phyloP scores from a whole-genome alignment of 1,139 yeast species.

The Candida anutae region DNA sequence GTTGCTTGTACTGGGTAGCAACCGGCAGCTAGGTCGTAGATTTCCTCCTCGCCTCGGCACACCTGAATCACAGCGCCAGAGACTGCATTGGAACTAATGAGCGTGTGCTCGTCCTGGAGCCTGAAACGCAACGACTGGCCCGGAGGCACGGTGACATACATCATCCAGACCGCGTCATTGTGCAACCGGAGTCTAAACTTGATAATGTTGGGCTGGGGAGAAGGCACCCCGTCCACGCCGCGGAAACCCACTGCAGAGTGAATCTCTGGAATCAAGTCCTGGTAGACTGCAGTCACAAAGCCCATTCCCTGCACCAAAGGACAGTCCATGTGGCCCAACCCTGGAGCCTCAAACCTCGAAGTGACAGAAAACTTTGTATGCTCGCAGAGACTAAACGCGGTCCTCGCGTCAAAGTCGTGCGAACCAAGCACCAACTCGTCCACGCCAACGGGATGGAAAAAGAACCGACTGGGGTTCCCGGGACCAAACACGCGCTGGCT shows the following conservation, averaged over 20 bases:
- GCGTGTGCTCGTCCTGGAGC: slow-evolving; percentile 30
- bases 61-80: slow-evolving; percentile 56
- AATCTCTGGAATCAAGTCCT: slow-evolving; percentile 52
- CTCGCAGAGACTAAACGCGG: slow-evolving; percentile 33
- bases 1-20: slow-evolving; percentile 27
- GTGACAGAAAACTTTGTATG: slow-evolving; percentile 25
- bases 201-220: slow-evolving; percentile 20
- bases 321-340: slow-evolving; percentile 25
- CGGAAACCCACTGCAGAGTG: slow-evolving; percentile 30
- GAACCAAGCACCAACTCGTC: slow-evolving; percentile 54
- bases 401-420: slow-evolving; percentile 29
- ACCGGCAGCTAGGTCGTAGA: slow-evolving; percentile 38
- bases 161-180: slow-evolving; percentile 47
- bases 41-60: slow-evolving; percentile 22
- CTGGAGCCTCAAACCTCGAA: slow-evolving; percentile 2
- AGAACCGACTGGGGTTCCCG: slow-evolving; percentile 16
- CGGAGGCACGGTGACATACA: slow-evolving; percentile 48
- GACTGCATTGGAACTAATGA: slow-evolving; percentile 22
- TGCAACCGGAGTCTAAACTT: slow-evolving; percentile 53
- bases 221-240: neutral
- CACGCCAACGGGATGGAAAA: slow-evolving; percentile 27
- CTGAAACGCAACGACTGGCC: slow-evolving; percentile 27
- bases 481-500: slow-evolving; percentile 63
- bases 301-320: slow-evolving; percentile 72
- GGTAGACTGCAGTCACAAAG: slow-evolving; percentile 35